A percentile compares a stretch with the other conserved stretches of the same genome.
Evolutionary conservation across 163 green algal genomes (phyloP).

Genomic region (Chlorella variabilis): DNA sequence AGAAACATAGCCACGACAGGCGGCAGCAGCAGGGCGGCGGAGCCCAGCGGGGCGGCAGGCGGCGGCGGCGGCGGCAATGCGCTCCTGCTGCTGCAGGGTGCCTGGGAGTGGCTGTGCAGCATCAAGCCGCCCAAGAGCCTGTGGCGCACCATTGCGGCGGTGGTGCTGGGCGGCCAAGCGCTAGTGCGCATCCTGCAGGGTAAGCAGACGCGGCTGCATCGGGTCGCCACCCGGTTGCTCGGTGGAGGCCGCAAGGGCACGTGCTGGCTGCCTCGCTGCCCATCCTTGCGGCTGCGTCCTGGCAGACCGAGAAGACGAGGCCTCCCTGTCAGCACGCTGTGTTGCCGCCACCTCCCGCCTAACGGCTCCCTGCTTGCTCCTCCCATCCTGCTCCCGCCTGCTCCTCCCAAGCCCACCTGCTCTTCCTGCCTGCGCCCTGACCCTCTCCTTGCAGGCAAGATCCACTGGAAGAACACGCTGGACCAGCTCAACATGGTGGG

Average conservation of each 20-base stretch:
- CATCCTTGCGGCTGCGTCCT: too few species aligned
- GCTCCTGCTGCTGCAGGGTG: not conserved
- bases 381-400: too few species aligned
- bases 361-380: too few species aligned
- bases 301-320: too few species aligned
- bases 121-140: constrained; percentile 79
- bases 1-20: not conserved
- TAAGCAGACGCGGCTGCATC: constrained; percentile 47
- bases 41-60: not conserved
- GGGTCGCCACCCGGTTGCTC: too few species aligned
- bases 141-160: constrained; percentile 79
- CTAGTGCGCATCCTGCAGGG: constrained; percentile 81
- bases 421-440: not conserved
- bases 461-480: constrained; percentile 93
- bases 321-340: too few species aligned
- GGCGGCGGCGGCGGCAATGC: not conserved
- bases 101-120: constrained; percentile 14
- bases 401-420: too few species aligned
- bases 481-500: constrained; percentile 96
- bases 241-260: too few species aligned
- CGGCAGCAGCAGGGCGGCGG: not conserved
- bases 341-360: too few species aligned
- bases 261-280: too few species aligned
- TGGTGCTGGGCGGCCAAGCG: constrained; percentile 87
- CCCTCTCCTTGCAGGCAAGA: constrained; percentile 68